Conservation (phyloP, 257 asterid species). For the Solanum piurae region DNA sequence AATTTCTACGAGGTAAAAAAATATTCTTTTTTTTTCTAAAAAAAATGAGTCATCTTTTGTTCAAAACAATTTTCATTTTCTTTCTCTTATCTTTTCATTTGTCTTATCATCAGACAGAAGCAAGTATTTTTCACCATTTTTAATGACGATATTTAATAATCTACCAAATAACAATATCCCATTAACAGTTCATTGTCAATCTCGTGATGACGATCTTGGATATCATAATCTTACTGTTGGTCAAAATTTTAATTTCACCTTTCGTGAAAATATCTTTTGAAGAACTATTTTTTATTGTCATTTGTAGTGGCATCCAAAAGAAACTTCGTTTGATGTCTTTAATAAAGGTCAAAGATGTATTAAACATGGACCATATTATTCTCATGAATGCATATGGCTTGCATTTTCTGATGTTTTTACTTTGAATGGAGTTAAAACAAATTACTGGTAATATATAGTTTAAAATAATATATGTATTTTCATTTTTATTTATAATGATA, state of each 20-base stretch:
- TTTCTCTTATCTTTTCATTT: neutral
- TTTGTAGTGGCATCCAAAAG: neutral
- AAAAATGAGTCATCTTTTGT: neutral
- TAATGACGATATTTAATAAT: neutral
- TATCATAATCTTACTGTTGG: neutral
- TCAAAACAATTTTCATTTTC: neutral
- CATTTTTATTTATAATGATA: neutral
- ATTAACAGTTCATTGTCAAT: neutral
- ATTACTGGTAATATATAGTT: neutral
- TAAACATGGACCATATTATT: too few species aligned
- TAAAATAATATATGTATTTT: neutral
- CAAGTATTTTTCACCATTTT: neutral
- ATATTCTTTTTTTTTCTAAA: neutral
- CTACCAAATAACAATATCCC: neutral
- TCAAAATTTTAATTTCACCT: neutral
- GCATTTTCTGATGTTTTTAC: neutral
- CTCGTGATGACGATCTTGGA: neutral
- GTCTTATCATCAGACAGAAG: neutral
- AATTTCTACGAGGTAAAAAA: neutral
- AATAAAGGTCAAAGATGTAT: neutral
- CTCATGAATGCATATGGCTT: neutral
- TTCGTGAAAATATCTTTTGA: neutral
- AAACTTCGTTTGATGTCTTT: neutral
- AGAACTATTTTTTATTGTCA: neutral
- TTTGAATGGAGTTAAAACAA: neutral